Conservation (phyloP, 148 eudicot species). For the Agrostemma githago region DNA sequence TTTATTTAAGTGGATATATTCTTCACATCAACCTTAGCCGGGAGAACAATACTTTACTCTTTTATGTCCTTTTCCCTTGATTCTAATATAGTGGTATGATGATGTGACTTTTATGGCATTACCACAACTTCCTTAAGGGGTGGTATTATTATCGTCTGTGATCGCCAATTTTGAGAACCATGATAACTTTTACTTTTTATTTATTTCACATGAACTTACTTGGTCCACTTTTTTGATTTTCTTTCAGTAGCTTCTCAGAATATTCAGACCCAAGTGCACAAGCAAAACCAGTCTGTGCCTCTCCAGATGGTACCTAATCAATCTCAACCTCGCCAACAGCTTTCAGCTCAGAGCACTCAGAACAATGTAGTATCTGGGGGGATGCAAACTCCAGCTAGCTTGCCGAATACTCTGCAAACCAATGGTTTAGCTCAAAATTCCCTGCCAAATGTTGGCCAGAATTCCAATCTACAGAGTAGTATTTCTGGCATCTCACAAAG, state of each 20-base stretch:
- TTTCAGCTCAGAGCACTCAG: constrained; percentile 58
- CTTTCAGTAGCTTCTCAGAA: constrained; percentile 43
- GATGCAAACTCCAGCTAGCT: constrained; percentile 57
- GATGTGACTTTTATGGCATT: not conserved
- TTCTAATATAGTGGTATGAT: not conserved
- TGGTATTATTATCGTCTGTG: not conserved
- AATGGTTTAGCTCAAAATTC: constrained; percentile 52
- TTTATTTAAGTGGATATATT: not conserved
- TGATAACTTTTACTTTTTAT: not conserved
- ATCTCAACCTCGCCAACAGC: constrained; percentile 57
- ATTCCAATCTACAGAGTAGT: constrained; percentile 55
- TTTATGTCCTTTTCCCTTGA: not conserved
- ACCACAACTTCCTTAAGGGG: not conserved
- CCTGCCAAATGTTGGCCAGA: constrained; percentile 60
- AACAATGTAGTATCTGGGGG: constrained; percentile 48
- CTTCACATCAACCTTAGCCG: not conserved
- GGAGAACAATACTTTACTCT: not conserved
- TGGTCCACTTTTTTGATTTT: constrained; percentile 15
- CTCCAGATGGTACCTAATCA: constrained; percentile 59
- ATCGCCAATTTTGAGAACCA: not conserved
- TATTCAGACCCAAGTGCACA: constrained; percentile 63
- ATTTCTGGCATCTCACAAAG: constrained; percentile 58
- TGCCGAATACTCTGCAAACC: constrained; percentile 53
- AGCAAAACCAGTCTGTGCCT: constrained; percentile 61
- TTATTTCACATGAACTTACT: not conserved